A percentile compares a stretch with the other conserved stretches of the same genome.
Conservation (phyloP, 345 rosid genomes). For the Barbarea vulgaris region DNA sequence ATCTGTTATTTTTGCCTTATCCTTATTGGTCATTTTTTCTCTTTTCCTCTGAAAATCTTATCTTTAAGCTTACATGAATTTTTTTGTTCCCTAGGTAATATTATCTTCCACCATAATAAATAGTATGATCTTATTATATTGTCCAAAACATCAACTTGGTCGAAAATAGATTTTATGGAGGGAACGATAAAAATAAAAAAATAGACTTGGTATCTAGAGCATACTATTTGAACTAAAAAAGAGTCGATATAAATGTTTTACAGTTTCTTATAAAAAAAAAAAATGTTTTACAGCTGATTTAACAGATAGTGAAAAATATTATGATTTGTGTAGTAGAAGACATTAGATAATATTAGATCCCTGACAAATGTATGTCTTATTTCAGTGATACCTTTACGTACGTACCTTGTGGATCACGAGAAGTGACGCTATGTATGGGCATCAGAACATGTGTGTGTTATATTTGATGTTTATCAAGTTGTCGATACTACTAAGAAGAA, state of each 20-base stretch:
- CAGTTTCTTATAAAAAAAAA: too few species aligned
- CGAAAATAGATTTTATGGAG: neutral
- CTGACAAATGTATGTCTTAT: neutral
- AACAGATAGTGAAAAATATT: neutral
- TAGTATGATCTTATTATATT: neutral
- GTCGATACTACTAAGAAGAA: neutral
- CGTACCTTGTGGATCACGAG: neutral
- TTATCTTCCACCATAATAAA: neutral
- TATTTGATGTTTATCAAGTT: neutral
- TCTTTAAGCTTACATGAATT: conserved; percentile 26
- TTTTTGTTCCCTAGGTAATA: neutral
- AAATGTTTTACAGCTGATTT: neutral
- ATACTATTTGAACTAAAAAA: neutral
- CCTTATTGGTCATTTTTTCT: neutral
- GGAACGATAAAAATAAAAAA: neutral
- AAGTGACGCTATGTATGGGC: neutral
- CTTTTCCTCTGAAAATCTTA: conserved; percentile 16
- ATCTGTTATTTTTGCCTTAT: conserved; percentile 2
- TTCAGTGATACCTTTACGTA: neutral
- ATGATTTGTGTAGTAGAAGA: neutral
- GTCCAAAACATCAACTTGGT: conserved; percentile 9
- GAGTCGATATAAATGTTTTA: neutral
- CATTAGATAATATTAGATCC: neutral
- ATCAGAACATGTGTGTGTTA: neutral
- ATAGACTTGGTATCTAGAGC: neutral